Evolutionary conservation across 306 rosid genomes (phyloP), one percentile per base, ranked within the genome.

Genomic region (Oemleria cerasiformis): DNA sequence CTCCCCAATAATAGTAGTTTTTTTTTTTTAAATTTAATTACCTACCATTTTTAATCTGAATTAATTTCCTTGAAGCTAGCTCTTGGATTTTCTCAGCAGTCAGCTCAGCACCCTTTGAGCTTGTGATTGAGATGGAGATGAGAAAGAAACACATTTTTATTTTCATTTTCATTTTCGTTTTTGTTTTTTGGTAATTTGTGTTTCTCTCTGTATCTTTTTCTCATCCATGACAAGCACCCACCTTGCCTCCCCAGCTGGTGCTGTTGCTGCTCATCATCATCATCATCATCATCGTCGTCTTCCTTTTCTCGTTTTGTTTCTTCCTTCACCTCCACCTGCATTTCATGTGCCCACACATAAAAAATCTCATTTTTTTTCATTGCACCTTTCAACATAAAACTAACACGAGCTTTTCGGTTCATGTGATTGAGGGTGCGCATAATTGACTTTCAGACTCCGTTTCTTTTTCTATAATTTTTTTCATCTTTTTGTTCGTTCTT

Each of bases 151-250:
- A 73, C 78, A 54, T 76, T 85, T 51, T 74, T 30, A 3, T 30
- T 30, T 1, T 30, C 3, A 25, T 25, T 25, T 1, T 30, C 3
- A 25, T 25, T 25, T 25, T 25, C 2, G 36, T 30, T 83, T 76
- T 62, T n/a, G 25, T n/a, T 85, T 87, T 77, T 87, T n/a, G 83
- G 77, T 1, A 30, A 30, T 78, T 85, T 88, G 71, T 83, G 79
- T 79, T 78, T 85, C 51, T 84, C 84, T 84, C 84, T 83, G 38
- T 69, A 79, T 48, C 78, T 80, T 79, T 78, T 88, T 75, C 75
- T 91, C 85, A 93, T 89, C 97, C 98, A 94, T 60, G 92, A 78
- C 72, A 94, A 86, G 84, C 99, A 94, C 34, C 99, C 95, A 30
- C 81, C 78, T 78, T 78, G 86, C 66, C 85, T 81, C 64, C 69